These are phyloP conservation scores for Novymonas esmeraldas DNA, from an alignment of 208 protist genomes.

Conservation along the genomic window DNA sequence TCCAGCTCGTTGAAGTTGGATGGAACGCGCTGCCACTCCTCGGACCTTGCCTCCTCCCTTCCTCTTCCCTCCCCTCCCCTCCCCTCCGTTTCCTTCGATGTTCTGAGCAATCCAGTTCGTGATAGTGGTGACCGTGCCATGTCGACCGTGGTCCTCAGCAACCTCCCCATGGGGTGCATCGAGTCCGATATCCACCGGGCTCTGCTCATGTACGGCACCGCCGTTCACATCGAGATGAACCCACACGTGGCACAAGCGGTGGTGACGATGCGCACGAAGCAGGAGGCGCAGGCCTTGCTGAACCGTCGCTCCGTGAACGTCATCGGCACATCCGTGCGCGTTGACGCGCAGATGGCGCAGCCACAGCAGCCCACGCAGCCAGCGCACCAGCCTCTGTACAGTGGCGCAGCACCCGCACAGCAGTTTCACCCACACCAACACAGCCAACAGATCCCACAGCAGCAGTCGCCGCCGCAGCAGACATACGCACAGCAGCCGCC, in stretches of 20 bases:
- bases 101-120: neutral
- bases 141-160: conserved; percentile 66
- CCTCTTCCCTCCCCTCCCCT: too few species aligned
- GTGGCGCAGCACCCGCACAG: neutral
- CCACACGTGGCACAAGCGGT: conserved; percentile 52
- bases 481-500: neutral
- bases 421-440: conserved; percentile 1
- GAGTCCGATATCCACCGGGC: conserved; percentile 79
- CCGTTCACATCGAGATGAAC: conserved; percentile 56
- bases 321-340: conserved; percentile 63
- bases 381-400: neutral
- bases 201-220: conserved; percentile 79
- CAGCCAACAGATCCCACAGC: neutral
- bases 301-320: conserved; percentile 71
- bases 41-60: too few species aligned
- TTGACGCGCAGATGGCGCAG: conserved; percentile 40
- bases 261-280: conserved; percentile 75
- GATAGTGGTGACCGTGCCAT: conserved; percentile 21
- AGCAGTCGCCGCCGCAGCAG: neutral
- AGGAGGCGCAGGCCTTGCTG: conserved; percentile 73
- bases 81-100: neutral
- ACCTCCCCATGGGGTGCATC: conserved; percentile 67
- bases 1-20: too few species aligned
- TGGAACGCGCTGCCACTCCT: too few species aligned
- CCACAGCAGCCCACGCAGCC: neutral